Conservation (phyloP, 768 basidiomycete genomes). For the Astraeus odoratus region DNA sequence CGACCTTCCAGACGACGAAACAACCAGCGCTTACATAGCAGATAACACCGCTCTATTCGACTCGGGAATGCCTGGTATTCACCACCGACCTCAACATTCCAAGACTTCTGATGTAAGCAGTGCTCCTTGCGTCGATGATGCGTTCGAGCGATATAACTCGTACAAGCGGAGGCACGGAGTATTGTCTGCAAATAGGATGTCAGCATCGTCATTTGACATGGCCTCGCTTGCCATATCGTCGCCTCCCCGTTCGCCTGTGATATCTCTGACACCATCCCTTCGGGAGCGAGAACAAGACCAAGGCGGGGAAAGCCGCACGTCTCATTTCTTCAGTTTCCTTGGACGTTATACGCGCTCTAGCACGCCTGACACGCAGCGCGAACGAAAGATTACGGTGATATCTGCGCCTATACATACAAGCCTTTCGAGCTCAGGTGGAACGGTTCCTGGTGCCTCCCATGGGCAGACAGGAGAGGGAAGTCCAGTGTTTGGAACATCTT, state of each 20-base stretch:
- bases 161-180: constrained; percentile 50
- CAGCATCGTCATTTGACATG: constrained; percentile 55
- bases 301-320: constrained; percentile 32
- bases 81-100: constrained; percentile 1
- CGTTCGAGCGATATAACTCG: constrained; percentile 85
- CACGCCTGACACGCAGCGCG: constrained; percentile 45
- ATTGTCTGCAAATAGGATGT: constrained; percentile 40
- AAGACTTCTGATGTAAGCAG: constrained; percentile 13
- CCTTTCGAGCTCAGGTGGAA: constrained; percentile 12
- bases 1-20: constrained; percentile 14
- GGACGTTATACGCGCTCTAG: constrained; percentile 38
- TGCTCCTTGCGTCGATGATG: constrained; percentile 55
- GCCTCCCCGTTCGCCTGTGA: constrained; percentile 36
- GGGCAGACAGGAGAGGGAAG: constrained; percentile 38
- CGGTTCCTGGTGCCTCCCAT: constrained; percentile 1
- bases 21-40: not conserved
- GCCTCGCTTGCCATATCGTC: constrained; percentile 25
- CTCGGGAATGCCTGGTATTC: too few relatives aligned
- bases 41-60: too few relatives aligned
- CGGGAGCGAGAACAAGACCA: constrained; percentile 24
- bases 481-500: constrained; percentile 68
- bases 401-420: constrained; percentile 56
- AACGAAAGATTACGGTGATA: constrained; percentile 46
- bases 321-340: constrained; percentile 55
- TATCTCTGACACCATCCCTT: constrained; percentile 24